Percentiles rank a stretch among this genome's conserved stretches.
Evolutionary conservation across 306 rosid species (phyloP).

Genomic region (Carpinus fangiana): DNA sequence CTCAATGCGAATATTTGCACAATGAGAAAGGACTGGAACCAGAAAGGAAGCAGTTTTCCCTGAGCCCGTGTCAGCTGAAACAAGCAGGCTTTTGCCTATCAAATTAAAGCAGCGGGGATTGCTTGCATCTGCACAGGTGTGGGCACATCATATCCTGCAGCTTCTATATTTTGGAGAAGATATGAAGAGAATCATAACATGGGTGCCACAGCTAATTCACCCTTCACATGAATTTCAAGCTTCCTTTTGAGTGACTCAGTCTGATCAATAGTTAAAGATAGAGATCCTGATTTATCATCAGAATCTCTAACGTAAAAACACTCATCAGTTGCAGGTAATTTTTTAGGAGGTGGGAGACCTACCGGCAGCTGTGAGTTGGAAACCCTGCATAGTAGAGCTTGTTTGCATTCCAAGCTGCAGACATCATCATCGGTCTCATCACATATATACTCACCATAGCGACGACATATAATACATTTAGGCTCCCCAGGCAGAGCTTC

Average conservation of each 20-base stretch:
- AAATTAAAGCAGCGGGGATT: slow-evolving; percentile 76
- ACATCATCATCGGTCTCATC: slow-evolving; percentile 80
- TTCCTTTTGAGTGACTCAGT: slow-evolving; percentile 55
- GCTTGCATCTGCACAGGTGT: slow-evolving; percentile 95
- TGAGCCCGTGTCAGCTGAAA: slow-evolving; percentile 78
- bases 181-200: slow-evolving; percentile 57
- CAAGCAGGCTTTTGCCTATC: slow-evolving; percentile 66
- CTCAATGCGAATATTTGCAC: slow-evolving; percentile 42
- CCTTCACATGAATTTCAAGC: slow-evolving; percentile 64
- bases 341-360: slow-evolving; percentile 35
- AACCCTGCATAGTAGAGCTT: slow-evolving; percentile 44
- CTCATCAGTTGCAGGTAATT: slow-evolving; percentile 61
- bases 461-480: slow-evolving; percentile 66
- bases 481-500: slow-evolving; percentile 76
- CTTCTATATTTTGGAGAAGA: slow-evolving; percentile 71
- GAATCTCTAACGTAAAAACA: slow-evolving; percentile 69
- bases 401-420: slow-evolving; percentile 88
- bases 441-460: slow-evolving; percentile 83
- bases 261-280: slow-evolving; percentile 36
- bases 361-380: slow-evolving; percentile 22
- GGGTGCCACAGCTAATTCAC: slow-evolving; percentile 53
- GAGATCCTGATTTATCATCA: slow-evolving; percentile 29
- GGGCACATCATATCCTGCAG: slow-evolving; percentile 77
- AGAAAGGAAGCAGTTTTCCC: slow-evolving; percentile 83
- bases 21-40: slow-evolving; percentile 60